Percentiles rank a stretch among this genome's conserved stretches.
Conservation (phyloP, 805 yeast genomes). For the Cyberlindnera petersonii region DNA sequence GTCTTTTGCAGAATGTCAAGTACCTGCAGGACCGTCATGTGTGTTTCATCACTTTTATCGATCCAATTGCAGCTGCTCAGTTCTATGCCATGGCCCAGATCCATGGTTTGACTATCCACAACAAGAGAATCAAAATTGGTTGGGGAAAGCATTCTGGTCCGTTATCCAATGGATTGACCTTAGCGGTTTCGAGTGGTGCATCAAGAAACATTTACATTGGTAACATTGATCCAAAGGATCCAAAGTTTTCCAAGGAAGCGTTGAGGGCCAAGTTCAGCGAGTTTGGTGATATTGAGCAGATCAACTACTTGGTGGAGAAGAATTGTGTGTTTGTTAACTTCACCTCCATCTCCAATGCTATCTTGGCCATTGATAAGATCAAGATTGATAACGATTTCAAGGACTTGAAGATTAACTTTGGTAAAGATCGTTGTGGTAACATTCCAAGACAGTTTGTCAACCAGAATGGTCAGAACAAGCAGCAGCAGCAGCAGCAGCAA, state of each 20-base stretch:
- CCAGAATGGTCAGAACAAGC: slow-evolving; percentile 12
- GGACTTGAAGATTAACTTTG: slow-evolving; percentile 79
- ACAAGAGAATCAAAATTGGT: slow-evolving; percentile 84
- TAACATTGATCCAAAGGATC: slow-evolving; percentile 42
- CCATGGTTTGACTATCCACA: slow-evolving; percentile 83
- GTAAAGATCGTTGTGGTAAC: slow-evolving; percentile 94
- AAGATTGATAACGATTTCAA: slow-evolving; percentile 68
- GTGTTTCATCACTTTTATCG: slow-evolving; percentile 92
- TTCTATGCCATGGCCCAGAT: slow-evolving; percentile 91
- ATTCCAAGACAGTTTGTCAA: slow-evolving; percentile 69
- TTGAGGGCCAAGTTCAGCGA: slow-evolving; percentile 69
- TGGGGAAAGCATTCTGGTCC: slow-evolving; percentile 99
- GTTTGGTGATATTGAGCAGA: slow-evolving; percentile 94
- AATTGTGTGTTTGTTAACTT: slow-evolving; percentile 25
- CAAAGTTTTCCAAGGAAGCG: slow-evolving; percentile 47
- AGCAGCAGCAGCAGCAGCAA: no score
- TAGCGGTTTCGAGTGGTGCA: slow-evolving; percentile 92
- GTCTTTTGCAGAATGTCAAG: slow-evolving; percentile 79
- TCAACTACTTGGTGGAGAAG: slow-evolving; percentile 69
- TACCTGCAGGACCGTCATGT: slow-evolving; percentile 82
- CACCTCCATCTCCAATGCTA: slow-evolving; percentile 82
- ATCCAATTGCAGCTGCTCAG: slow-evolving; percentile 96
- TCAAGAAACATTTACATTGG: slow-evolving; percentile 92
- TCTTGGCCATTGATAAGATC: slow-evolving; percentile 88
- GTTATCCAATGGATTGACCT: slow-evolving; percentile 75